phyloP scores from a whole-genome alignment of 208 protist genomes.

The Trypanosoma scelopori region DNA sequence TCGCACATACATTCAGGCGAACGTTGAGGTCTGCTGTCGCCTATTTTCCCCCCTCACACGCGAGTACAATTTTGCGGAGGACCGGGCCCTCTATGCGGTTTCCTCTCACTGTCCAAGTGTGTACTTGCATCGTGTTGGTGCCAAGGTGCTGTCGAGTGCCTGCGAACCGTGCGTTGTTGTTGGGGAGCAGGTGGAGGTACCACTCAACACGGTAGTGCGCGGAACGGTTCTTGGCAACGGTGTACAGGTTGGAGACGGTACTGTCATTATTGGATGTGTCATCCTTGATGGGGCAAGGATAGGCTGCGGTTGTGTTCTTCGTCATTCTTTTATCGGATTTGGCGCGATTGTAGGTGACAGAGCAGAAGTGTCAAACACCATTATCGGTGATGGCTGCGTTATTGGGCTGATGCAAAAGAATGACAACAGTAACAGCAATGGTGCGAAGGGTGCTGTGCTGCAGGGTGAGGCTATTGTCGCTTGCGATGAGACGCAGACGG shows the following conservation, averaged over 20 bases:
- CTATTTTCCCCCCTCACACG: constrained; percentile 79
- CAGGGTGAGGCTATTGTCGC: constrained; percentile 12
- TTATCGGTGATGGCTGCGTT: constrained; percentile 51
- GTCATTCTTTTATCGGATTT: constrained; percentile 57
- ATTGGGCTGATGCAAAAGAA: constrained; percentile 19
- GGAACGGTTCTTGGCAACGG: constrained; percentile 57
- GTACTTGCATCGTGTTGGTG: constrained; percentile 58
- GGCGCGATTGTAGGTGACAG: constrained; percentile 45
- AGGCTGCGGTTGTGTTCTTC: constrained; percentile 50
- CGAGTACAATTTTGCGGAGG: constrained; percentile 82
- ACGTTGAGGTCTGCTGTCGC: constrained; percentile 73
- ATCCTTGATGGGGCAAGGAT: constrained; percentile 65
- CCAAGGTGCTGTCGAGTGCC: constrained; percentile 15
- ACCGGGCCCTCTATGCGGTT: constrained; percentile 62
- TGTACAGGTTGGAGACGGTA: constrained; percentile 58
- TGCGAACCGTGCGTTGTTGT: constrained; percentile 63
- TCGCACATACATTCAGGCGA: constrained; percentile 72
- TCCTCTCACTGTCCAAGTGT: constrained; percentile 64
- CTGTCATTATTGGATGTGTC: constrained; percentile 58
- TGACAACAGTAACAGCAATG: neutral
- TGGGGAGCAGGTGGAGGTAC: constrained; percentile 55
- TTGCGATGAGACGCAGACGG: constrained; percentile 9
- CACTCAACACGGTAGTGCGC: constrained; percentile 45
- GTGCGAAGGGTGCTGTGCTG: constrained; percentile 11
- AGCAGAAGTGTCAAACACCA: constrained; percentile 49